phyloP scores from a whole-genome alignment of 78 protist species.

The Chrysochromulina parva region DNA sequence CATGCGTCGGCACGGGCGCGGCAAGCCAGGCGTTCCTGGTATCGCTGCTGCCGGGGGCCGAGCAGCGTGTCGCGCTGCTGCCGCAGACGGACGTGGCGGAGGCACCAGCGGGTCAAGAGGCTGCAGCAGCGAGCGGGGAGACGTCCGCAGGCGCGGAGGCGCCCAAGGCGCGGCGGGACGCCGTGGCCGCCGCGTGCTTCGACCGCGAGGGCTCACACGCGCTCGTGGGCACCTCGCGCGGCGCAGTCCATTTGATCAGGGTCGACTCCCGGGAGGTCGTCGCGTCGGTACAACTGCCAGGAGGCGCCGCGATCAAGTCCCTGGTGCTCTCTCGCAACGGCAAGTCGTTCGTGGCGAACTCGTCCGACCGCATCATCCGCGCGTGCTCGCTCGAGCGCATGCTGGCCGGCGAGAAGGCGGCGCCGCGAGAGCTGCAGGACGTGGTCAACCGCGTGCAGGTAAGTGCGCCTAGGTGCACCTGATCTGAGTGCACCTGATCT shows the following conservation, averaged over 20 bases:
- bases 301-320: background rate
- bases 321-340: background rate
- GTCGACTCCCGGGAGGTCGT: too few species aligned
- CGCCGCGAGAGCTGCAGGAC: background rate
- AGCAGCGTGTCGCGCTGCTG: background rate
- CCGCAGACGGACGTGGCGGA: background rate
- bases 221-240: background rate
- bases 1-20: background rate
- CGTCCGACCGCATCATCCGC: background rate
- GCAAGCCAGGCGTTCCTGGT: background rate
- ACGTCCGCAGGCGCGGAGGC: background rate
- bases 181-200: background rate
- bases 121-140: background rate
- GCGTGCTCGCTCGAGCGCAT: background rate
- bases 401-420: background rate
- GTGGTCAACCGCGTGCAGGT: background rate
- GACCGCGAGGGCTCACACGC: background rate
- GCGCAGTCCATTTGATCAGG: background rate
- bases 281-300: background rate
- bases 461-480: too few species aligned
- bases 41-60: background rate
- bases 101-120: background rate
- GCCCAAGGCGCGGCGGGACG: background rate
- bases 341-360: background rate
- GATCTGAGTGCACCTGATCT: too few species aligned